Evolutionary conservation across 192 early-diverging fungal species (phyloP).

Genomic region (Podila horticola): DNA sequence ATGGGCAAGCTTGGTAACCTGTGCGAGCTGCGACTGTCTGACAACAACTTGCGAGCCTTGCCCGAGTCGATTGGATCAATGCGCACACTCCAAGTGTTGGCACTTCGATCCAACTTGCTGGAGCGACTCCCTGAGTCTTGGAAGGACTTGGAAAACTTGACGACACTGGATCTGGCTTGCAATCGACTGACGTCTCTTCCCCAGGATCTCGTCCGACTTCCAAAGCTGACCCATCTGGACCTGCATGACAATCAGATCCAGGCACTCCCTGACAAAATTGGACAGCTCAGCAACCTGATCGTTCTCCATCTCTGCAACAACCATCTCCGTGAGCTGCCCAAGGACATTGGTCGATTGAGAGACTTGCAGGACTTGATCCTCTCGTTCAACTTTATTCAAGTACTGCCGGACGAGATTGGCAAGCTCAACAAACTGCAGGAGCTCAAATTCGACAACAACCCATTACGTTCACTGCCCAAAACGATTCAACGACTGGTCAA

Average conservation of each 20-base stretch:
- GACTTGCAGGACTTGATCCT: conserved; percentile 61
- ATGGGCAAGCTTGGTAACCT: conserved; percentile 51
- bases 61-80: conserved; percentile 54
- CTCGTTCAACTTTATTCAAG: conserved; percentile 57
- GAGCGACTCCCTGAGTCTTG: conserved; percentile 51
- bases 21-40: conserved; percentile 47
- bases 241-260: conserved; percentile 58
- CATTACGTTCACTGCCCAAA: conserved; percentile 40
- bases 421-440: conserved; percentile 53
- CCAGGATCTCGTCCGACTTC: conserved; percentile 48
- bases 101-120: conserved; percentile 49
- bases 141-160: conserved; percentile 57
- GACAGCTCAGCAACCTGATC: conserved; percentile 54
- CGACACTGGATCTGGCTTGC: conserved; percentile 62
- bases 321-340: conserved; percentile 49
- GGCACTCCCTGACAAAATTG: conserved; percentile 58
- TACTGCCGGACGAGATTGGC: conserved; percentile 57
- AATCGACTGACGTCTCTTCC: conserved; percentile 58
- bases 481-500: conserved; percentile 37
- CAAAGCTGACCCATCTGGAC: conserved; percentile 53
- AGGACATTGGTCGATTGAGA: conserved; percentile 53
- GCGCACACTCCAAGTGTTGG: conserved; percentile 51
- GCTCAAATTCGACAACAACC: conserved; percentile 56
- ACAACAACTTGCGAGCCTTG: conserved; percentile 47
- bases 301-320: conserved; percentile 63